Evolutionary conservation across 192 early-diverging fungal species (phyloP).

Genomic region (Haplosporangium gracile): DNA sequence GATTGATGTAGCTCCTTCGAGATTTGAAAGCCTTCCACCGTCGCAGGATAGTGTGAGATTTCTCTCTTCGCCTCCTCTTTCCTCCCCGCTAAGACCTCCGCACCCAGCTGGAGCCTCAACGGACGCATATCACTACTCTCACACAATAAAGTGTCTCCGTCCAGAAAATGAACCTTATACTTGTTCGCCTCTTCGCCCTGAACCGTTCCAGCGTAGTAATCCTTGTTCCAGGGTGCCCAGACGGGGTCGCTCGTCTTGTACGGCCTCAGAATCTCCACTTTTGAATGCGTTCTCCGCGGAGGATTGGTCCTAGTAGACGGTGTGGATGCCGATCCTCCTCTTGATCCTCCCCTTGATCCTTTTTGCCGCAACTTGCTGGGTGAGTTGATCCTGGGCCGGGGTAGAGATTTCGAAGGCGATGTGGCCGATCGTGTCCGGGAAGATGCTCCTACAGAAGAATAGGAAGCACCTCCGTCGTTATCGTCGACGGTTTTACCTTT

Average conservation of each 20-base stretch:
- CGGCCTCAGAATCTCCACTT: constrained; percentile 1
- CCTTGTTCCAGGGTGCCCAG: constrained; percentile 36
- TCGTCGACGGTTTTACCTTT: background rate
- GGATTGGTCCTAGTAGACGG: constrained; percentile 14
- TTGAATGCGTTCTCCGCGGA: constrained; percentile 20
- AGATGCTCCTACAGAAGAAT: background rate
- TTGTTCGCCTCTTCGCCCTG: background rate
- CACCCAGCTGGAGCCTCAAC: constrained; percentile 36
- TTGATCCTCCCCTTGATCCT: background rate
- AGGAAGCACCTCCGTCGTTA: background rate
- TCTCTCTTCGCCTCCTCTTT: constrained; percentile 4
- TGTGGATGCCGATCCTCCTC: background rate
- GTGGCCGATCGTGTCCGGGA: background rate
- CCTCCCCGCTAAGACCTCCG: constrained; percentile 29
- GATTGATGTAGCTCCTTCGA: constrained; percentile 1
- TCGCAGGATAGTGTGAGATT: constrained; percentile 3
- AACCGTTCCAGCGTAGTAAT: constrained; percentile 34
- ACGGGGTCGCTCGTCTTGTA: constrained; percentile 33
- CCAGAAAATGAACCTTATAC: constrained; percentile 35
- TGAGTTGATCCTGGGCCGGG: constrained; percentile 12
- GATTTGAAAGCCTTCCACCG: constrained; percentile 33
- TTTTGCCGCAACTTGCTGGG: constrained; percentile 12
- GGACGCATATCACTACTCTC: constrained; percentile 31
- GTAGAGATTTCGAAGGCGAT: background rate
- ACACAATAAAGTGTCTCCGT: background rate